Conservation (phyloP, 176 grass and related monocot genomes). For the Oryza rufipogon region DNA sequence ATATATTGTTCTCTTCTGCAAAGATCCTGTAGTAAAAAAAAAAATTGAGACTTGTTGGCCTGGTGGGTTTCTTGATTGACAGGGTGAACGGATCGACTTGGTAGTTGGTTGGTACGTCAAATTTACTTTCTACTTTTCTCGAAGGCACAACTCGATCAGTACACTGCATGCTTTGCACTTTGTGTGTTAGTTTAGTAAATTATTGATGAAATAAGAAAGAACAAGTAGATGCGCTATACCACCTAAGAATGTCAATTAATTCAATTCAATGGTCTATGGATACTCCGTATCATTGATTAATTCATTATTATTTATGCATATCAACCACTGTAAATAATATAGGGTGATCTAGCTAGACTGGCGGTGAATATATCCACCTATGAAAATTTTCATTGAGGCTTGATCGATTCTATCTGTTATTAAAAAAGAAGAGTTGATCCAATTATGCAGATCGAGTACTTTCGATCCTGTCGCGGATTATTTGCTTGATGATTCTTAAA, state of each 20-base stretch:
- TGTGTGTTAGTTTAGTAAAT: not conserved
- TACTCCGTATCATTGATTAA: not conserved
- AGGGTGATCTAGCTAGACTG: too few species aligned
- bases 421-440: too few species aligned
- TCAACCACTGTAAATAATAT: too few species aligned
- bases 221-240: not conserved
- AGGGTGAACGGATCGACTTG: not conserved
- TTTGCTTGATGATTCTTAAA: too few species aligned
- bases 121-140: not conserved
- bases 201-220: not conserved
- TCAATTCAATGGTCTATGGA: not conserved
- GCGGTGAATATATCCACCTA: too few species aligned
- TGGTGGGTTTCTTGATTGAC: not conserved
- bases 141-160: not conserved
- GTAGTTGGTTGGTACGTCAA: constrained; percentile 2
- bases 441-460: too few species aligned
- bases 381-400: too few species aligned
- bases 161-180: not conserved
- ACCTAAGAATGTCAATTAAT: not conserved
- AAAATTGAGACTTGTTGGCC: not conserved
- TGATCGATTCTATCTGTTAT: too few species aligned
- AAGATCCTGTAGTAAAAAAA: not conserved
- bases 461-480: too few species aligned
- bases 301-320: too few species aligned
- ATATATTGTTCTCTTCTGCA: not conserved